Evolutionary conservation across 2,329 filamentous ascomycete species (phyloP).

Genomic region (Onygenales sp.): DNA sequence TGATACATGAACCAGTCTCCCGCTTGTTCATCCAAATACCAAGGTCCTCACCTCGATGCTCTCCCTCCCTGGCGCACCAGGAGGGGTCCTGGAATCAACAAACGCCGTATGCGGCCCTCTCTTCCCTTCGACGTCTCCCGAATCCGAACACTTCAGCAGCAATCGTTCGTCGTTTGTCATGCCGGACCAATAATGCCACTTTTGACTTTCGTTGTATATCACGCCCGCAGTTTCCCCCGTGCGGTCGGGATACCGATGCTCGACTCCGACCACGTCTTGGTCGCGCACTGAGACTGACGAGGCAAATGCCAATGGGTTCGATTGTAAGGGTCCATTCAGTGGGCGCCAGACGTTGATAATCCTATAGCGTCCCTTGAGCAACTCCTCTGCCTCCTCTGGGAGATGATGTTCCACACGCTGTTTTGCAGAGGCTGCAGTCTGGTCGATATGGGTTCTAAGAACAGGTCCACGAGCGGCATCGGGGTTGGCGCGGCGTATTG

Average conservation of each 20-base stretch:
- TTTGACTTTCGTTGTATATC: conserved; percentile 49
- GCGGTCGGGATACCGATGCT: conserved; percentile 64
- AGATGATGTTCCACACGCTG: conserved; percentile 61
- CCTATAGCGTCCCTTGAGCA: conserved; percentile 61
- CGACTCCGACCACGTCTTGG: conserved; percentile 58
- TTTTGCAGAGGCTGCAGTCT: conserved; percentile 57
- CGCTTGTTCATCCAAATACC: conserved; percentile 55
- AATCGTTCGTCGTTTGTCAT: conserved; percentile 66
- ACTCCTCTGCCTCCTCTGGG: conserved; percentile 53
- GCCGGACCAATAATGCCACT: conserved; percentile 73
- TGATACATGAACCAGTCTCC: too few species aligned
- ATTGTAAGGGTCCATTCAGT: conserved; percentile 48
- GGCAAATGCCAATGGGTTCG: conserved; percentile 49
- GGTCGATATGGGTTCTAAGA: conserved; percentile 69
- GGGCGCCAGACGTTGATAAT: conserved; percentile 85
- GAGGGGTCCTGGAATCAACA: conserved; percentile 59
- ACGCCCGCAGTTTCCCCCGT: conserved; percentile 68
- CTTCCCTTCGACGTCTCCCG: conserved; percentile 38
- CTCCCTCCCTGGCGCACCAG: conserved; percentile 63
- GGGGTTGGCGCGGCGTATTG: conserved; percentile 59
- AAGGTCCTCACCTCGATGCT: conserved; percentile 84
- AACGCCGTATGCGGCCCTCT: conserved; percentile 68
- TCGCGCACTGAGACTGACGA: conserved; percentile 47
- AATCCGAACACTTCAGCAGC: conserved; percentile 71
- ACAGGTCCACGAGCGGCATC: conserved; percentile 59